Evolutionary conservation across 768 basidiomycete genomes (phyloP), one percentile per base, ranked within the genome.

Genomic region (Suillus hirtellus): DNA sequence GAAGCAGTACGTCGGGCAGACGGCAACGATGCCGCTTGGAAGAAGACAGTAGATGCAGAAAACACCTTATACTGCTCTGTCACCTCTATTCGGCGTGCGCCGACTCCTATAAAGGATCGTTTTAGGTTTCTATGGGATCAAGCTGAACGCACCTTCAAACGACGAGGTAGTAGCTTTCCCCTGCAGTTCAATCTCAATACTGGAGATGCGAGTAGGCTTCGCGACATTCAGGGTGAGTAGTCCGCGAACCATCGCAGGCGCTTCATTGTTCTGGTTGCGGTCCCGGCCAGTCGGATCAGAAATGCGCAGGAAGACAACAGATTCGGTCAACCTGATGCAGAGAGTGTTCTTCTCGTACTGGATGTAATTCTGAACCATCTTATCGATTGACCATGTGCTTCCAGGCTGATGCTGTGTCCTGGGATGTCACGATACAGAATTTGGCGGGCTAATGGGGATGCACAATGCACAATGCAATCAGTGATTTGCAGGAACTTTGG

Each of bases 171-270:
- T 76, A 17, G 86, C 79, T 61, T 82, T 86, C 4, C 92, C 96
- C 37, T 85, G 79, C 35, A 99, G 77, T 71, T 90, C 88, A 49
- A 96, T 81, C 60, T 90, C 89, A 60, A 99, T 95, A 67, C 86
- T 92, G 44, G 90, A 89, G 65, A 99, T 90, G 68, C 84, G 87
- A 60, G 87, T 95, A 1, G 96, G 89, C 73, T 97, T 97, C 38
- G 76, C 77, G 21, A 92, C 76, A 40, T 81, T 79, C 31, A 92
- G 76, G 3, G 84, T 84, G 62, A 92, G 79, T 4, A 92, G 73
- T 1, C 89, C 90, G 64, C 91, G 78, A 7, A 92, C 78, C 66
- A 89, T 76, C 15, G 88, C 82, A 0, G 87, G 85, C 1, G 89
- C 81, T 3, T 87, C 86, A 24, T 74, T 71, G 3, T 76, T 67